These are phyloP conservation scores for Prunus mongolica DNA, from an alignment of 306 rosid genomes.

Conservation along the genomic window DNA sequence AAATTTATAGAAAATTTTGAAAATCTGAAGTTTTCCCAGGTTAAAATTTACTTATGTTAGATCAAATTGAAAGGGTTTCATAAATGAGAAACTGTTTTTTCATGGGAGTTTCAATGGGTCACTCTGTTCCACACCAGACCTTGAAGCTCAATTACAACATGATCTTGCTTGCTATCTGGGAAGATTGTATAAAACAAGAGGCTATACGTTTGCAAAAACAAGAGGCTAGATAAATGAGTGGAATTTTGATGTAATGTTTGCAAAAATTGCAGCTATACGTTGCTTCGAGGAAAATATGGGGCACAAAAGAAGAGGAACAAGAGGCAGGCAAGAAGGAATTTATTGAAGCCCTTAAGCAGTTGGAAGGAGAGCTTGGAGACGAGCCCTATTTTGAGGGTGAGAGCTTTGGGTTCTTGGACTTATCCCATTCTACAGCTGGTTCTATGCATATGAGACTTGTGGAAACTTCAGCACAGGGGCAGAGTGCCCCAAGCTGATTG, in stretches of 20 bases:
- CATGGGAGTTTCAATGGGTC: no score
- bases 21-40: no score
- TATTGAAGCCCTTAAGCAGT: slow-evolving; percentile 3
- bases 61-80: no score
- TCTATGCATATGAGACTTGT: not conserved
- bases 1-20: no score
- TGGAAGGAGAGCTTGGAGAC: slow-evolving; percentile 37
- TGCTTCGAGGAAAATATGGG: slow-evolving; percentile 20
- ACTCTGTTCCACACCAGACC: no score
- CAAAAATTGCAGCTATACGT: slow-evolving; percentile 20
- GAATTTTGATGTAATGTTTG: not conserved
- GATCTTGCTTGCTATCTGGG: no score
- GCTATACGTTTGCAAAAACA: no score
- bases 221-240: no score
- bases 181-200: no score
- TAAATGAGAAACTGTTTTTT: no score
- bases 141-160: no score
- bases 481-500: slow-evolving; percentile 18
- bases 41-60: no score
- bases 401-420: slow-evolving; percentile 29
- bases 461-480: slow-evolving; percentile 12
- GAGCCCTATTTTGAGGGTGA: slow-evolving; percentile 23
- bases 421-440: slow-evolving; percentile 8
- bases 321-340: slow-evolving; percentile 23
- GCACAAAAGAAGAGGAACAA: slow-evolving; percentile 13